Evolutionary conservation across 2,329 filamentous ascomycete species (phyloP).

Genomic region (Hymenoscyphus infarciens): DNA sequence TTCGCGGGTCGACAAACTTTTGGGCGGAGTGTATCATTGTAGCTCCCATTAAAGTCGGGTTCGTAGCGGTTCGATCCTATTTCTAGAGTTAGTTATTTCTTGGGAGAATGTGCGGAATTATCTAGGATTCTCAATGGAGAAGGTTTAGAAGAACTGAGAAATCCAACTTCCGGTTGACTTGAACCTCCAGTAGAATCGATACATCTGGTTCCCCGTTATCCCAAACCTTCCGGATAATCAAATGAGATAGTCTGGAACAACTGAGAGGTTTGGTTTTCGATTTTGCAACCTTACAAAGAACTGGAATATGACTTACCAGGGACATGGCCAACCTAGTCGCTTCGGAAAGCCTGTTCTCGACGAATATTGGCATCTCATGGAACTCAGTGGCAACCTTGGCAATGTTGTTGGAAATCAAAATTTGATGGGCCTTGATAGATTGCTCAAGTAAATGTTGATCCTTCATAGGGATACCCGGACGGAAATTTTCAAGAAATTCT

Average conservation of each 20-base stretch:
- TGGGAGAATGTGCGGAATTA: too few species aligned
- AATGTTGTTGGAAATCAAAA: constrained; percentile 55
- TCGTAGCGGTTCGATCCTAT: constrained; percentile 39
- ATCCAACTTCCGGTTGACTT: too few species aligned
- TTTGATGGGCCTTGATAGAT: constrained; percentile 62
- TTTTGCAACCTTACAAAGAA: too few species aligned
- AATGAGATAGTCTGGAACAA: too few species aligned
- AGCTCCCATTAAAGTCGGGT: constrained; percentile 53
- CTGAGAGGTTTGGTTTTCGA: too few species aligned
- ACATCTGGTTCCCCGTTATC: too few species aligned
- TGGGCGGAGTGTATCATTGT: constrained; percentile 52
- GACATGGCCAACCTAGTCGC: constrained; percentile 63
- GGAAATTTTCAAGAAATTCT: constrained; percentile 62
- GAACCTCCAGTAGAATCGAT: too few species aligned
- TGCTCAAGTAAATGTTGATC: constrained; percentile 60
- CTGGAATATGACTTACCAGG: constrained; percentile 38
- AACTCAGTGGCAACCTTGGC: constrained; percentile 65
- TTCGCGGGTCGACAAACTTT: constrained; percentile 44
- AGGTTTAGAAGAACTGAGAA: too few species aligned
- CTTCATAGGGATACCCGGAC: constrained; percentile 53
- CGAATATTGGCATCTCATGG: constrained; percentile 74
- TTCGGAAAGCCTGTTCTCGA: constrained; percentile 60
- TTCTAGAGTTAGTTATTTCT: too few species aligned
- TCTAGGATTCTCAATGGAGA: too few species aligned
- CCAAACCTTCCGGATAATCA: too few species aligned